Evolutionary conservation across 2,329 filamentous ascomycete species (phyloP), one percentile per base, ranked within the genome.

Genomic region (Pseudocercospora pini-densiflorae): DNA sequence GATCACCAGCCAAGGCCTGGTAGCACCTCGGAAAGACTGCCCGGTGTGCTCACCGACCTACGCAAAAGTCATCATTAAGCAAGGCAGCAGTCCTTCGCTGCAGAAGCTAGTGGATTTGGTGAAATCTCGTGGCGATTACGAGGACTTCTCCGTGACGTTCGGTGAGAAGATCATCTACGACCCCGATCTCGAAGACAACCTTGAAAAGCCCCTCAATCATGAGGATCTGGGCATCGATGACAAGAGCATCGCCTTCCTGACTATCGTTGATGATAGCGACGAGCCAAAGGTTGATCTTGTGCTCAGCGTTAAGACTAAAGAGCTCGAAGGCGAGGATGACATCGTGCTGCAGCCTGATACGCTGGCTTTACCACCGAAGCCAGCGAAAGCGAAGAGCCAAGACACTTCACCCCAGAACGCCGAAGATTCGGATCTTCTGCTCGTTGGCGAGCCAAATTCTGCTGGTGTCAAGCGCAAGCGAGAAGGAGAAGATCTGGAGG

Each of bases 111-210:
- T 98, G 0, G 87, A 95, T 59, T 86, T 97, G 49, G 81, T 97
- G 54, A 88, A 88, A 70, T 72, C 81, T 3, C 84, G 92, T 70
- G 81, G 97, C 1, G 90, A 90, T 3, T 97, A 95, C 75, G 88
- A 89, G 5, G 89, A 93, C 65, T 88, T 98, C 70, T 90, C 90
- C 3, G 82, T 98, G 65, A 91, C 87, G 75, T 63, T 55, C 47
- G 90, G 93, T 6, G 83, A 86, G 9, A 90, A 90, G 59, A 84
- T 94, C n/a, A 84, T 98, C 49, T 98, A 97, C 74, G 95, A 98
- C 74, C 87, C 90, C 0, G 95, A 98, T 63, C 88, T 97, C 74
- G 92, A 92, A 4, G 92, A 96, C 64, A 96, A 97, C 73, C 82
- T 98, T 0, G 79, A 84, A 0, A 96, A 93, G 82, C 93, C 91